Evolutionary conservation across 257 asterid species (phyloP).

Genomic region (Solanum sitiens): DNA sequence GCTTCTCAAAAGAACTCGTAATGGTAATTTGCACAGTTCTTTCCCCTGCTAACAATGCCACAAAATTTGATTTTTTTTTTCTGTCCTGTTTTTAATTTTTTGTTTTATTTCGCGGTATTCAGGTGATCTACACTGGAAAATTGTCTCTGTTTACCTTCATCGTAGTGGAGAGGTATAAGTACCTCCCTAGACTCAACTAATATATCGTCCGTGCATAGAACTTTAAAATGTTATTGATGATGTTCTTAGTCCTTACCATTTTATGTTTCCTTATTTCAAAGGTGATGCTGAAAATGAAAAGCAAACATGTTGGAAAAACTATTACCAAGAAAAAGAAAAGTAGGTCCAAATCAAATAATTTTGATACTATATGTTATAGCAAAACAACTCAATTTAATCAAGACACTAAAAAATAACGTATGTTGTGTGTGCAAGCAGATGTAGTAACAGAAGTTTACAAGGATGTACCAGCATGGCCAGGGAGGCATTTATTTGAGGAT

Average conservation of each 20-base stretch:
- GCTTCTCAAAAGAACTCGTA: conserved; percentile 89
- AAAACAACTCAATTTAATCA: background rate
- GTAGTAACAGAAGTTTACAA: conserved; percentile 70
- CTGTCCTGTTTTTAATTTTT: background rate
- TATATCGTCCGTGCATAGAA: background rate
- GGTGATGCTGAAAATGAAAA: conserved; percentile 99
- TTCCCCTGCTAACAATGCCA: background rate
- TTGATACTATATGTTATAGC: background rate
- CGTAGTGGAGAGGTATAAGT: conserved; percentile 68
- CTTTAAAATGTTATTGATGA: background rate
- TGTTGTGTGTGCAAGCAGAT: conserved; percentile 26
- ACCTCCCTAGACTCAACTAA: background rate
- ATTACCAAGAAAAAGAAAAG: conserved; percentile 94
- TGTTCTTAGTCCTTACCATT: background rate
- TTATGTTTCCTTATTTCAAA: conserved; percentile 8
- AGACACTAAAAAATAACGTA: background rate
- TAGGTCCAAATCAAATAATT: conserved; percentile 3
- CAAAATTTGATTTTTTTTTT: background rate
- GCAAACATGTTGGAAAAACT: conserved; percentile 78
- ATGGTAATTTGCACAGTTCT: conserved; percentile 25
- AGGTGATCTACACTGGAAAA: conserved; percentile 98
- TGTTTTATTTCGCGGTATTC: background rate
- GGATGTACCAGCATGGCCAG: conserved; percentile 96
- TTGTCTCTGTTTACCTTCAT: conserved; percentile 89
- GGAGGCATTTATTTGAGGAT: conserved; percentile 84